Base-by-base conservation (phyloP, 2,329 filamentous ascomycete species). In the Cordyceps fumosorosea region DNA sequence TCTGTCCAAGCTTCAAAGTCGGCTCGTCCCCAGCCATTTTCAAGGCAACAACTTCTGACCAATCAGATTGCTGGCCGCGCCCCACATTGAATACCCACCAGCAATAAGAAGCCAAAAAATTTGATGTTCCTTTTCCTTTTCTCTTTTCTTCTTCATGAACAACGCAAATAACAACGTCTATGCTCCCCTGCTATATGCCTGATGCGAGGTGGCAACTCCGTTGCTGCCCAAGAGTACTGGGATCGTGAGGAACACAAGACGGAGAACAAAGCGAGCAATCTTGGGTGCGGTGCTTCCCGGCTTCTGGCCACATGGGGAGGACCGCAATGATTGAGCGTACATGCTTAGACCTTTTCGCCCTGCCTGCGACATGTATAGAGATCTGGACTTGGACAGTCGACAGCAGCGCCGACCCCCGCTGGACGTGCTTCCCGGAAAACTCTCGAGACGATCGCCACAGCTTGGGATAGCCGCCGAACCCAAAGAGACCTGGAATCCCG, bases 291-390 rank as follows among this genome's bases (percentile, higher is more conserved):
- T 82, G 80, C 76, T 81, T 76, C 75, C 74, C 78, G 75, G 71
- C 73, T 70, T 70, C 63, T 68, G 71, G 74, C 70, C 70, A 64
- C 60, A 73, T 82, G 80, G 75, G 78, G 74, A 80, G 80, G 80
- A 82, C 77, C 80, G 80, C 80, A 82, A 82, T 82, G 80, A 82
- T 82, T 82, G 80, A 81, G 69, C 80, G 80, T 76, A 82, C 80
- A 82, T 81, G 59, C 34, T 61, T 59, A 54, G 34, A 56, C 45
- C 26, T 40, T 45, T 18, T 42, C 18, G 53, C 47, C 12, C 11
- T 56, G 10, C 18, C 52, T 10, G 45, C 42, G 29, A 61, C 14
- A 51, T 42, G 42, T 32, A 12, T 26, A 11, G 22, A 6, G 22
- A n/a, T 14, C 14, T 26, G 44, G 2, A 37, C 20, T 14, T 50